Percentiles rank a stretch among this genome's conserved stretches.
These are phyloP conservation scores for Carex pumila DNA, from an alignment of 176 grass and related monocot species.

Conservation along the genomic window DNA sequence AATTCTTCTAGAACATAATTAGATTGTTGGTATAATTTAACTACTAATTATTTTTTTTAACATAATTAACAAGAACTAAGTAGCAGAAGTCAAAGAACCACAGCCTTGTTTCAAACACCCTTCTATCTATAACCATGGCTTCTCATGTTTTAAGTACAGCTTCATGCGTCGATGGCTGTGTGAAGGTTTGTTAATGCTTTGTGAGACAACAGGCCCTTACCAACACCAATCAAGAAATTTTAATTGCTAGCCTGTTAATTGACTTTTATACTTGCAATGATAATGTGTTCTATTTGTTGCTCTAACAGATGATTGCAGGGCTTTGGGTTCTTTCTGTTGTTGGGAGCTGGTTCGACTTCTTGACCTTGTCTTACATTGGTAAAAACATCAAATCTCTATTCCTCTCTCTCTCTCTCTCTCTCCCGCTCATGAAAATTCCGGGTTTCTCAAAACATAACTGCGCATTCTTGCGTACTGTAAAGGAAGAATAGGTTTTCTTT, in stretches of 20 bases:
- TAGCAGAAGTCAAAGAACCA: neutral
- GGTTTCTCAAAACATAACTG: neutral
- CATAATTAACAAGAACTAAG: neutral
- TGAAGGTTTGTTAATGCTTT: neutral
- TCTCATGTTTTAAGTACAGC: neutral
- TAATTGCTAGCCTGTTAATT: neutral
- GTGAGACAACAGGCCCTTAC: neutral
- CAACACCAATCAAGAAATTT: neutral
- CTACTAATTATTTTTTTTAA: neutral
- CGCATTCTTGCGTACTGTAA: neutral
- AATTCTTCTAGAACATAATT: neutral
- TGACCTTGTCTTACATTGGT: slow-evolving; percentile 73
- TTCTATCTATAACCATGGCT: neutral
- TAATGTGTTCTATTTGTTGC: neutral
- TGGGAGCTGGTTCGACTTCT: slow-evolving; percentile 49
- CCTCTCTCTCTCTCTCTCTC: neutral
- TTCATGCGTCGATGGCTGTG: neutral
- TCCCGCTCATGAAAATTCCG: neutral
- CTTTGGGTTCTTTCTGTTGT: slow-evolving; percentile 72
- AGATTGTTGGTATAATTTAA: no score
- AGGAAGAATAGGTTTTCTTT: neutral
- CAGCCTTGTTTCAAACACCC: neutral
- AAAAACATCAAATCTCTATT: neutral
- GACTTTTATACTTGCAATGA: neutral
- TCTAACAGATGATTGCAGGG: slow-evolving; percentile 52